Base-by-base conservation (phyloP, 2,329 filamentous ascomycete species). In the Sclerotinia subarctica region DNA sequence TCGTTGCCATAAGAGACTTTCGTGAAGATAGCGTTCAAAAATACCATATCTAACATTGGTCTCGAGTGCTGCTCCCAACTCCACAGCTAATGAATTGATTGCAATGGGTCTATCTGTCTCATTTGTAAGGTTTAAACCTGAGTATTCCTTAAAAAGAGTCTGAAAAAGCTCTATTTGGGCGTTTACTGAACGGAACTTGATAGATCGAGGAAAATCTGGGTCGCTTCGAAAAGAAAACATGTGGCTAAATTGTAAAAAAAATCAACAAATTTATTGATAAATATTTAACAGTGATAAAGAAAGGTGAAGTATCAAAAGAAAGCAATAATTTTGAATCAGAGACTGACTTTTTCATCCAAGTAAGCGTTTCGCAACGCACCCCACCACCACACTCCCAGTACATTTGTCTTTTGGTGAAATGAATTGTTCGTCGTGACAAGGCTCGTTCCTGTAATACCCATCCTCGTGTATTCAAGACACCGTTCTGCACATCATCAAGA, bases 381-480 rank as follows among this genome's bases (percentile, higher is more conserved):
- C 78, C 75, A 0, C 71, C 49, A 10, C 79, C 76, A 57, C 80
- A 81, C 53, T 79, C 79, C 73, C 75, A 81, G 29, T 80, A 79
- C 1, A 75, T 74, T 67, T 81, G 77, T 0, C 67, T 64, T 0
- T 73, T 51, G 0, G 78, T 76, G 66, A 80, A 82, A 58, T 77
- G 78, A n/a, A 81, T 76, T 0, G 76, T 78, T 13, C 80, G 73
- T 7, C 77, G 74, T 0, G 79, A 76, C 5, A 81, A 70, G 0
- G 74, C 74, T 13, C 75, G 72, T 64, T 81, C 80, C 67, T 81
- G 80, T 11, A 80, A 56, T 0, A 81, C 79, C 80, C 80, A 81
- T 0, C 76, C 79, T 7, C 80, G 73, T n/a, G 67, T 70, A 64
- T 77, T 79, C 3, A 82, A 69, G 0, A 69, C 17, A 1, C 76